Conservation (phyloP, 2,329 filamentous ascomycete genomes). For the Aureobasidium namibiae region DNA sequence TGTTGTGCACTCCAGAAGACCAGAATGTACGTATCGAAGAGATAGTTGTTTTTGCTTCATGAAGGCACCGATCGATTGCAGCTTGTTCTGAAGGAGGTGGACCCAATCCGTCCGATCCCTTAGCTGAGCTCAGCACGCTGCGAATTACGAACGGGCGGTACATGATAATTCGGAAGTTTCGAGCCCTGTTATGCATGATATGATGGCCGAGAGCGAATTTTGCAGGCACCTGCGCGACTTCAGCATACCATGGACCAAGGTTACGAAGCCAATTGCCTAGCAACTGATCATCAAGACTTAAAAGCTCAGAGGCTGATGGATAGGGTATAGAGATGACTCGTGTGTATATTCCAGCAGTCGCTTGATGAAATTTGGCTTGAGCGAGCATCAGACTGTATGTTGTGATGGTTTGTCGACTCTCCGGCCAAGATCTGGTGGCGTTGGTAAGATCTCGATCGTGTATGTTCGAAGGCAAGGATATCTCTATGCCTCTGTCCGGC, state of each 20-base stretch:
- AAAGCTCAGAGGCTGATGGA: constrained; percentile 34
- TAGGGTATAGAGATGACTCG: constrained; percentile 38
- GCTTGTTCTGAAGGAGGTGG: constrained; percentile 12
- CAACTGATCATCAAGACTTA: constrained; percentile 32
- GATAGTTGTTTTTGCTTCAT: constrained; percentile 35
- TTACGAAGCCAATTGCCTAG: constrained; percentile 32
- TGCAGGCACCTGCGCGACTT: constrained; percentile 25
- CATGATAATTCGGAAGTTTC: constrained; percentile 42
- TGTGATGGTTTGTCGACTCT: constrained; percentile 24
- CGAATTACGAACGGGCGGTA: constrained; percentile 40
- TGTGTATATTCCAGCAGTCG: constrained; percentile 38
- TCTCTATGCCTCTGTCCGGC: constrained; percentile 37
- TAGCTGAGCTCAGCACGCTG: constrained; percentile 13
- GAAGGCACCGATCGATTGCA: constrained; percentile 32
- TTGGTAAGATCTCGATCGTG: constrained; percentile 36
- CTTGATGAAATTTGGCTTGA: constrained; percentile 39
- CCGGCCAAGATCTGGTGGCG: constrained; percentile 18
- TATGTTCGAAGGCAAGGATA: constrained; percentile 36
- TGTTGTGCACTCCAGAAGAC: constrained; percentile 29
- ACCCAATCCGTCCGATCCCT: background rate
- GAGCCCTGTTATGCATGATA: constrained; percentile 36
- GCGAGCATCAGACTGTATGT: constrained; percentile 37
- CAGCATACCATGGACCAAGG: constrained; percentile 31
- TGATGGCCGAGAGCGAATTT: constrained; percentile 34
- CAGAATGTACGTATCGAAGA: constrained; percentile 32